phyloP scores from a whole-genome alignment of 1,284 basidiomycete genomes.

The Sporisorium iseilematis-ciliati region DNA sequence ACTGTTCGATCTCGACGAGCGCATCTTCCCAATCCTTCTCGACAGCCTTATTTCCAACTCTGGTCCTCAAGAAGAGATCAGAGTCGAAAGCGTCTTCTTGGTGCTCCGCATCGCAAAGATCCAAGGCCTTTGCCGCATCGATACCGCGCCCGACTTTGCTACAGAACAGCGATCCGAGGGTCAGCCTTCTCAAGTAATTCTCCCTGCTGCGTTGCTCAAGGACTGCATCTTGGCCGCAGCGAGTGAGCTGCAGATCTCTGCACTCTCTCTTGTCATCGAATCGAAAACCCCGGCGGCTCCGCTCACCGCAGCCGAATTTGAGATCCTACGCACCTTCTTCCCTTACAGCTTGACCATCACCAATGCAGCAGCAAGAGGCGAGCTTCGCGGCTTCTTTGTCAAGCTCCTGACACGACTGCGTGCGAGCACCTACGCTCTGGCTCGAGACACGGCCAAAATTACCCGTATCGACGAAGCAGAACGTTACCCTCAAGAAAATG shows the following conservation, averaged over 20 bases:
- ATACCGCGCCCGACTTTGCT: slow-evolving; percentile 26
- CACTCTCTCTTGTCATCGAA: slow-evolving; percentile 55
- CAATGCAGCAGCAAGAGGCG: slow-evolving; percentile 57
- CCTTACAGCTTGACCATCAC: slow-evolving; percentile 50
- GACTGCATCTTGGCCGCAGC: slow-evolving; percentile 50
- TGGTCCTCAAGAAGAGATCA: slow-evolving; percentile 14
- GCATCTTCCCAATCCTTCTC: slow-evolving; percentile 40
- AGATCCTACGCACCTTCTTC: slow-evolving; percentile 51
- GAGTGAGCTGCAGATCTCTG: slow-evolving; percentile 56
- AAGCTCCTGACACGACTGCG: slow-evolving; percentile 62
- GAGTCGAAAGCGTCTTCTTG: slow-evolving; percentile 47
- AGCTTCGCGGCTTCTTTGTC: slow-evolving; percentile 57
- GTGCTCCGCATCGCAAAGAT: slow-evolving; percentile 39
- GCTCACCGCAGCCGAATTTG: slow-evolving; percentile 41
- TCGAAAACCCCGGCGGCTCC: slow-evolving; percentile 55
- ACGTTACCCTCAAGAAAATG: slow-evolving; percentile 34
- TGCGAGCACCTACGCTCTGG: slow-evolving; percentile 52
- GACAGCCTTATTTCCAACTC: slow-evolving; percentile 22
- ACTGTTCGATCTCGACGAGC: slow-evolving; percentile 43
- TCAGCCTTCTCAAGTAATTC: slow-evolving; percentile 24
- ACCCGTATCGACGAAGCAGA: slow-evolving; percentile 39
- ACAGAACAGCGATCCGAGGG: slow-evolving; percentile 22
- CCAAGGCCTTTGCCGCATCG: slow-evolving; percentile 42
- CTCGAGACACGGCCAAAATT: slow-evolving; percentile 41
- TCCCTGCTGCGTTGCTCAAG: slow-evolving; percentile 44